Conservation (phyloP, 768 basidiomycete genomes). For the Boletellus ananiceps region DNA sequence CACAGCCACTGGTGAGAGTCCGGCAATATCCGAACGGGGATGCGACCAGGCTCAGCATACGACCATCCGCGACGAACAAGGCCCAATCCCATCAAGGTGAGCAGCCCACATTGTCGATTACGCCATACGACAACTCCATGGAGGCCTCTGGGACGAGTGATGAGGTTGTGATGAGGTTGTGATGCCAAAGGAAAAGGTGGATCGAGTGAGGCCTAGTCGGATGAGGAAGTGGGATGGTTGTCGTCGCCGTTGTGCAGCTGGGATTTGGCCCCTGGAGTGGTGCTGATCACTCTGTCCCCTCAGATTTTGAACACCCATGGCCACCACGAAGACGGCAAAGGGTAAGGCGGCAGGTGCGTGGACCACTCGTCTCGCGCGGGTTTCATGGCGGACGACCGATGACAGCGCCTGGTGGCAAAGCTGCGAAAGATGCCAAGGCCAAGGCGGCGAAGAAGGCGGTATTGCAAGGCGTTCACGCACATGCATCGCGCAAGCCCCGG, state of each 20-base stretch:
- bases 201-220: constrained; percentile 17
- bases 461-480: constrained; percentile 78
- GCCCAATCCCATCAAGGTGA: constrained; percentile 27
- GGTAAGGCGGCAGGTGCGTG: constrained; percentile 48
- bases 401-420: constrained; percentile 25
- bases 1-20: constrained; percentile 20
- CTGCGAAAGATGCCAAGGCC: constrained; percentile 59
- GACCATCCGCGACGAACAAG: constrained; percentile 25
- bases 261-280: neutral
- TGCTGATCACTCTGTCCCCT: constrained; percentile 2
- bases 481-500: constrained; percentile 75
- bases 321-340: constrained; percentile 65
- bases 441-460: constrained; percentile 96
- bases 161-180: neutral
- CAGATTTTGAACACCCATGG: constrained; percentile 42
- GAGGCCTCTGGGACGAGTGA: neutral
- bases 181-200: constrained; percentile 11
- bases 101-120: neutral
- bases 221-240: constrained; percentile 4
- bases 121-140: neutral
- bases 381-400: neutral
- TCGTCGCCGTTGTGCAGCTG: neutral
- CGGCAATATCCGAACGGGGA: constrained; percentile 24
- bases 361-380: constrained; percentile 18
- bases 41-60: neutral